Conservation (phyloP, 108 stramenopile genomes). For the Poteriospumella lacustris region DNA sequence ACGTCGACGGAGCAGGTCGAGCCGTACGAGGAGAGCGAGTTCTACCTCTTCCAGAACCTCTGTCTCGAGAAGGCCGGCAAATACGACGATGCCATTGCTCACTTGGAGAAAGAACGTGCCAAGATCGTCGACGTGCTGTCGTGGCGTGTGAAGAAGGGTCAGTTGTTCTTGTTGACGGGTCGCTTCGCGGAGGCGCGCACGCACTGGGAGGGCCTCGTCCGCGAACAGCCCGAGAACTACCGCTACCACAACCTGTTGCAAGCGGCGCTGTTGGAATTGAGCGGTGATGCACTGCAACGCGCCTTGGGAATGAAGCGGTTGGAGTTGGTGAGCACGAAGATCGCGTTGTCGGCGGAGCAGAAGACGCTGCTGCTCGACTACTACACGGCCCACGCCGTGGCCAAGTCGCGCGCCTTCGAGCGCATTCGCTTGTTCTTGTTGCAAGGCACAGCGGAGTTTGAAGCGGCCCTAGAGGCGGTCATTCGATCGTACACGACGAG, state of each 20-base stretch:
- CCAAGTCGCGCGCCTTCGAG: neutral
- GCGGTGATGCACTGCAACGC: conserved; percentile 43
- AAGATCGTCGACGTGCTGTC: conserved; percentile 62
- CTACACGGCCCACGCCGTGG: neutral
- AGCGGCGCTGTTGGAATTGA: conserved; percentile 69
- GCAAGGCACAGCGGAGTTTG: neutral
- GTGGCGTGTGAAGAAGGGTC: conserved; percentile 61
- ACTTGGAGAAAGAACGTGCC: conserved; percentile 60
- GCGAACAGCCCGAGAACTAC: conserved; percentile 75
- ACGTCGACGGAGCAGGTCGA: conserved; percentile 40
- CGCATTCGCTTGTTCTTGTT: neutral
- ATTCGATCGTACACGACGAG: conserved; percentile 56
- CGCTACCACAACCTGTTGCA: conserved; percentile 78
- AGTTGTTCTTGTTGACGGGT: conserved; percentile 67
- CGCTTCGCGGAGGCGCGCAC: conserved; percentile 62
- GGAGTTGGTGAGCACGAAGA: conserved; percentile 57
- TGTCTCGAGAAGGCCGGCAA: conserved; percentile 71
- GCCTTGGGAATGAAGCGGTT: conserved; percentile 58
- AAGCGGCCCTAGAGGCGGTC: conserved; percentile 43
- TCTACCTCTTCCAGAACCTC: conserved; percentile 78
- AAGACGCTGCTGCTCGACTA: neutral
- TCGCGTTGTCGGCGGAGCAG: conserved; percentile 47
- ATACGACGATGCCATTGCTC: conserved; percentile 68
- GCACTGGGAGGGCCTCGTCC: conserved; percentile 55
- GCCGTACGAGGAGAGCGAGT: conserved; percentile 79